A percentile compares a stretch with the other conserved stretches of the same genome.
These are phyloP conservation scores for Colletotrichum brevisporum DNA, from an alignment of 2,329 filamentous ascomycete species.

Conservation along the genomic window DNA sequence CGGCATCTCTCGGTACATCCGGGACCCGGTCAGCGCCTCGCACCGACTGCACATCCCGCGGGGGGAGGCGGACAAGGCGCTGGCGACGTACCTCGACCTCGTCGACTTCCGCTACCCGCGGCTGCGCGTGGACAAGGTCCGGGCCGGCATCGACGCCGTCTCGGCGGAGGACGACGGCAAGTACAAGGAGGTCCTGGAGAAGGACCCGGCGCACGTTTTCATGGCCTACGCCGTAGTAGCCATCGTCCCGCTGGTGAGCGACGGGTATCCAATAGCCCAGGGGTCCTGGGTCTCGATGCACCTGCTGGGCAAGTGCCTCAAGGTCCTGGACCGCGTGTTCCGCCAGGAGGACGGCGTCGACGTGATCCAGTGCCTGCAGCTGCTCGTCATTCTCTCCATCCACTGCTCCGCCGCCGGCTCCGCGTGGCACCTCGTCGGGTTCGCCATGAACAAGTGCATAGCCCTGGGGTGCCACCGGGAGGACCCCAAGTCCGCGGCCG, in stretches of 20 bases:
- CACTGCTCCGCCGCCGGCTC: constrained; percentile 40
- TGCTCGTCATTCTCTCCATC: constrained; percentile 37
- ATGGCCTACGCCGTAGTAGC: constrained; percentile 40
- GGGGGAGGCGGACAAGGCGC: constrained; percentile 20
- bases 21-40: constrained; percentile 13
- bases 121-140: constrained; percentile 33
- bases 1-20: constrained; percentile 39
- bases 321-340: constrained; percentile 36
- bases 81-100: constrained; percentile 35
- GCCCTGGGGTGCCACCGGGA: constrained; percentile 31
- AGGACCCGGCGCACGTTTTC: constrained; percentile 34
- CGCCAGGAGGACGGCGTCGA: constrained; percentile 39
- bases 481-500: neutral
- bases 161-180: constrained; percentile 16
- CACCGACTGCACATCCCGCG: constrained; percentile 30
- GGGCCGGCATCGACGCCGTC: constrained; percentile 33
- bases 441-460: constrained; percentile 39
- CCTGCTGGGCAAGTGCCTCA: constrained; percentile 36
- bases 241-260: constrained; percentile 37
- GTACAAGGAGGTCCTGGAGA: constrained; percentile 13
- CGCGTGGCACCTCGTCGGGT: constrained; percentile 39
- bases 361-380: constrained; percentile 39
- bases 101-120: constrained; percentile 39
- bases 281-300: constrained; percentile 37
- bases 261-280: constrained; percentile 36